Conservation (phyloP, 192 early-diverging fungal species). For the Spizellomyces sp. region DNA sequence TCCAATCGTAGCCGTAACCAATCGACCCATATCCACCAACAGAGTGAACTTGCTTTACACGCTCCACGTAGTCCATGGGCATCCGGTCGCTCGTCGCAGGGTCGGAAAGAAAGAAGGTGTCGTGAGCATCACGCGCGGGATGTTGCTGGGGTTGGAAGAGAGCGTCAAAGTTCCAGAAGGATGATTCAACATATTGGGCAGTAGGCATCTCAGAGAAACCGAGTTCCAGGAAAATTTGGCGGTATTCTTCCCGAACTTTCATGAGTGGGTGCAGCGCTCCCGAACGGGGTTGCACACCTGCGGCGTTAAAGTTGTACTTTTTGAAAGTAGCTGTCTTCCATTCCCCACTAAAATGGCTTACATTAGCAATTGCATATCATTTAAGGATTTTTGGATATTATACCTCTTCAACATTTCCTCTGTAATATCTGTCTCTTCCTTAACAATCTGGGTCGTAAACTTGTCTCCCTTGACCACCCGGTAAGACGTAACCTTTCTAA, state of each 20-base stretch:
- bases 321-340: constrained; percentile 97
- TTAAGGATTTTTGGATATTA: background rate
- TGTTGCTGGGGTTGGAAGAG: constrained; percentile 99
- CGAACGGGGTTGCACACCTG: constrained; percentile 75
- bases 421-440: constrained; percentile 95
- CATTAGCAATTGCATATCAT: background rate
- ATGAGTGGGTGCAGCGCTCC: constrained; percentile 97
- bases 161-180: constrained; percentile 99
- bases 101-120: constrained; percentile 62
- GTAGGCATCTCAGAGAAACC: constrained; percentile 99
- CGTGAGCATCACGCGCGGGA: constrained; percentile 70
- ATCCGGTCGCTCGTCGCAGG: constrained; percentile 75
- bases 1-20: constrained; percentile 89
- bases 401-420: constrained; percentile 84
- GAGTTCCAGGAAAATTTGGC: constrained; percentile 98
- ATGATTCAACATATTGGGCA: constrained; percentile 93
- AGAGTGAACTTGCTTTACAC: constrained; percentile 89
- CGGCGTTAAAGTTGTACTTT: constrained; percentile 97
- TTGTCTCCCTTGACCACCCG: constrained; percentile 81
- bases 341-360: constrained; percentile 59
- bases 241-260: constrained; percentile 99
- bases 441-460: constrained; percentile 83
- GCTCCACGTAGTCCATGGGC: constrained; percentile 86
- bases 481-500: constrained; percentile 67
- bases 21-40: constrained; percentile 93